These are phyloP conservation scores for Murraya koenigii DNA, from an alignment of 345 rosid species.

Conservation along the genomic window DNA sequence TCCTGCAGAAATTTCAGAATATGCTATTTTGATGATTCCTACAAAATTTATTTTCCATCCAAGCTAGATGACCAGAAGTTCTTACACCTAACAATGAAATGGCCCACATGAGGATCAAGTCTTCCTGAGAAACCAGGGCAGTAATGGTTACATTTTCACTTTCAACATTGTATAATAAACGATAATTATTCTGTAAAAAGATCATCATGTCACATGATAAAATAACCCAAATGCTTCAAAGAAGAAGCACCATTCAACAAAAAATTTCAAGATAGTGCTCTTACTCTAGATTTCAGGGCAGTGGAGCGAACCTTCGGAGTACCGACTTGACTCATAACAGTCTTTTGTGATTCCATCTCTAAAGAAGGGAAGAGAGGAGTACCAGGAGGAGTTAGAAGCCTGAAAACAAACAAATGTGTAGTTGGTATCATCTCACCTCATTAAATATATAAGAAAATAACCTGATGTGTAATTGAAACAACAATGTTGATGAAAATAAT, in stretches of 20 bases:
- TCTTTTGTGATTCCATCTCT: conserved; percentile 89
- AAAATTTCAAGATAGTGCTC: conserved; percentile 16
- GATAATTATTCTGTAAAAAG: neutral
- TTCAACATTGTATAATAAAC: neutral
- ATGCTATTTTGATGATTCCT: conserved; percentile 2
- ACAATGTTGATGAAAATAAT: neutral
- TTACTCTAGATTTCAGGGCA: conserved; percentile 79
- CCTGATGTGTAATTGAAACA: neutral
- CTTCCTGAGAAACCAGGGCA: neutral
- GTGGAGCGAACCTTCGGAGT: conserved; percentile 62
- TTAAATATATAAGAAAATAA: neutral
- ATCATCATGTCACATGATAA: neutral
- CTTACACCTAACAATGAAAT: conserved; percentile 4
- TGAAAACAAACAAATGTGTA: conserved; percentile 27
- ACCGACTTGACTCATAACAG: conserved; percentile 63
- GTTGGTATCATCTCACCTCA: conserved; percentile 7
- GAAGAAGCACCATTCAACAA: conserved; percentile 5
- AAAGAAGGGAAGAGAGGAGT: conserved; percentile 96
- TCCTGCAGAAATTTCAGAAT: neutral
- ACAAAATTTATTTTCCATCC: neutral
- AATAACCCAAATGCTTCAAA: neutral
- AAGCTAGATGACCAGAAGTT: neutral
- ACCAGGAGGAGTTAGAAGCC: conserved; percentile 98
- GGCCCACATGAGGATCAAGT: neutral
- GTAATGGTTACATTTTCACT: neutral